phyloP scores from a whole-genome alignment of 176 grass and related monocot species.

The Carex myosuroides region DNA sequence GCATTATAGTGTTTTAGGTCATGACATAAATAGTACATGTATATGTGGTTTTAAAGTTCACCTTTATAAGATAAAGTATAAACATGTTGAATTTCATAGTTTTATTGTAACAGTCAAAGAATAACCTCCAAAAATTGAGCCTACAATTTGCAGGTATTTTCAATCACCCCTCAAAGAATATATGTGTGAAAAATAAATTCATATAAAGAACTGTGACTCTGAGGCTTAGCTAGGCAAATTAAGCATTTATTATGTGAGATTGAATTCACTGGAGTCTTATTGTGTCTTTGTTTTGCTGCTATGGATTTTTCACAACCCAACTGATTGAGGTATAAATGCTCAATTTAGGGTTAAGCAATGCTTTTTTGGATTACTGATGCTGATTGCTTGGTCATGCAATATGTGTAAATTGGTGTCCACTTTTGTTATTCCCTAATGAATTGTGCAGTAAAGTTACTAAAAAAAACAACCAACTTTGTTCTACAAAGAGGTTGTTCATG shows the following conservation, averaged over 20 bases:
- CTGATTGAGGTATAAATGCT: not conserved
- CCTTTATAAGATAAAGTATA: not conserved
- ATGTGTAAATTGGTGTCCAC: not conserved
- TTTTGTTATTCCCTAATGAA: no score
- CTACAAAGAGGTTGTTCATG: no score
- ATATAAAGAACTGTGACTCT: not conserved
- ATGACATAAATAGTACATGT: no score
- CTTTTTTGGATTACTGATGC: no score
- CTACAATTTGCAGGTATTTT: conserved; percentile 70
- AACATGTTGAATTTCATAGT: no score
- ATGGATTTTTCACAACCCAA: not conserved
- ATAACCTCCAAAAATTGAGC: conserved; percentile 16
- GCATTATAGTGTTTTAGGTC: no score
- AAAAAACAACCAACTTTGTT: no score
- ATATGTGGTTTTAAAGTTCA: no score
- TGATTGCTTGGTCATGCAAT: not conserved
- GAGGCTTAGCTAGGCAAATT: not conserved
- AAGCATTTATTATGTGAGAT: not conserved
- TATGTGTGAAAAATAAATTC: not conserved
- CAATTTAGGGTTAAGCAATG: no score
- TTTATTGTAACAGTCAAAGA: conserved; percentile 27
- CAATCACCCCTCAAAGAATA: not conserved
- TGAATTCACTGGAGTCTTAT: not conserved
- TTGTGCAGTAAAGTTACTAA: no score
- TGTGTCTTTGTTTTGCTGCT: not conserved